phyloP scores from a whole-genome alignment of 352 stramenopile genomes.

The Phytophthora lateralis region DNA sequence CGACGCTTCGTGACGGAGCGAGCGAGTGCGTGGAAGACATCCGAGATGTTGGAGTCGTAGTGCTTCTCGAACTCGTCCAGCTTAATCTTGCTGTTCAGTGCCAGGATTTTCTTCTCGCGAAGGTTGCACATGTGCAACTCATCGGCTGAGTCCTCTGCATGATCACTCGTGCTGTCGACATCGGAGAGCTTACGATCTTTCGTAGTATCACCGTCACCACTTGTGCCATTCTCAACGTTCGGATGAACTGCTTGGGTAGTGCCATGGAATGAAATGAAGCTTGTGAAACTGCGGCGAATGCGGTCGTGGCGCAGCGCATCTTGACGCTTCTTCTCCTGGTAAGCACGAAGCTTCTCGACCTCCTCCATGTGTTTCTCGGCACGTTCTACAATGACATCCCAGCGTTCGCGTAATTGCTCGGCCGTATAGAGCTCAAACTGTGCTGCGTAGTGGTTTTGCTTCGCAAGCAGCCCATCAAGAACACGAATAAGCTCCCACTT shows the following conservation, averaged over 20 bases:
- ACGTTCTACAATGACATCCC: constrained; percentile 59
- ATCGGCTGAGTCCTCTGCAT: background rate
- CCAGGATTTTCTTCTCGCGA: constrained; percentile 65
- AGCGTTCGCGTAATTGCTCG: constrained; percentile 65
- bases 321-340: constrained; percentile 53
- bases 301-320: constrained; percentile 37
- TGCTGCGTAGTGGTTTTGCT: constrained; percentile 44
- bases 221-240: constrained; percentile 1
- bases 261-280: constrained; percentile 33
- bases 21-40: constrained; percentile 57
- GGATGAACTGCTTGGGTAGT: constrained; percentile 8
- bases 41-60: constrained; percentile 67
- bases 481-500: constrained; percentile 75
- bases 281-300: constrained; percentile 41
- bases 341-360: constrained; percentile 61
- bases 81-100: constrained; percentile 57
- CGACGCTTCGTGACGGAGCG: constrained; percentile 38
- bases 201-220: constrained; percentile 5
- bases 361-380: constrained; percentile 64
- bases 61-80: constrained; percentile 64
- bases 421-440: constrained; percentile 67
- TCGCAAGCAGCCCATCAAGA: constrained; percentile 54
- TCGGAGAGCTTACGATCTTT: constrained; percentile 3
- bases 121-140: constrained; percentile 42
- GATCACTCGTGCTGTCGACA: constrained; percentile 1